phyloP scores from a whole-genome alignment of 768 basidiomycete genomes.

The Kwoniella shandongensis region DNA sequence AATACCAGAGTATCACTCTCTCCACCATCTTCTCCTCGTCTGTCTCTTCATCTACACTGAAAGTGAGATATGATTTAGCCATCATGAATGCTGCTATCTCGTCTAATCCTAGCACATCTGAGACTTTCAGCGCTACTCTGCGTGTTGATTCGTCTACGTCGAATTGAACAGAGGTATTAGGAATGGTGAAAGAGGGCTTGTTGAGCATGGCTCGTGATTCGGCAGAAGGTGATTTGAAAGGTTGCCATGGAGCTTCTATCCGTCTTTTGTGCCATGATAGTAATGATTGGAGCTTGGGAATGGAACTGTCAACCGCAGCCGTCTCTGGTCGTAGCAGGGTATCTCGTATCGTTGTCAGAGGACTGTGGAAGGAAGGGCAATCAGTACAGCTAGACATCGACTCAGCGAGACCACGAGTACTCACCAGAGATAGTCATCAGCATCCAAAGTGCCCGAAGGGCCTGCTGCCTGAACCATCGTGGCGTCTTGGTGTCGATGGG shows the following conservation, averaged over 20 bases:
- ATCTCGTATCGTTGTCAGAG: slow-evolving; percentile 39
- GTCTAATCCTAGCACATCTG: slow-evolving; percentile 71
- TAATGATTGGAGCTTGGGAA: slow-evolving; percentile 26
- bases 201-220: slow-evolving; percentile 69
- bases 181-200: slow-evolving; percentile 67
- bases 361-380: slow-evolving; percentile 18
- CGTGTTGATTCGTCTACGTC: slow-evolving; percentile 70
- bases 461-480: slow-evolving; percentile 20
- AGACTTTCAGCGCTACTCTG: slow-evolving; percentile 69
- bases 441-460: slow-evolving; percentile 8
- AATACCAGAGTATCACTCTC: slow-evolving; percentile 73
- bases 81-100: slow-evolving; percentile 75
- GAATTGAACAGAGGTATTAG: slow-evolving; percentile 62
- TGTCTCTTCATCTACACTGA: slow-evolving; percentile 58
- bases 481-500: too few relatives aligned
- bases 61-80: slow-evolving; percentile 71
- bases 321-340: slow-evolving; percentile 28
- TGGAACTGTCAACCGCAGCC: slow-evolving; percentile 15
- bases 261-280: slow-evolving; percentile 26
- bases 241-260: slow-evolving; percentile 50
- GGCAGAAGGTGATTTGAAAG: slow-evolving; percentile 69
- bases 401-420: slow-evolving; percentile 4
- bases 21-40: slow-evolving; percentile 56
- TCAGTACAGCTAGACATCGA: too few relatives aligned
- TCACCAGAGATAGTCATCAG: slow-evolving; percentile 36